These are phyloP conservation scores for Inonotus obliquus DNA, from an alignment of 1,284 basidiomycete genomes.

Conservation along the genomic window DNA sequence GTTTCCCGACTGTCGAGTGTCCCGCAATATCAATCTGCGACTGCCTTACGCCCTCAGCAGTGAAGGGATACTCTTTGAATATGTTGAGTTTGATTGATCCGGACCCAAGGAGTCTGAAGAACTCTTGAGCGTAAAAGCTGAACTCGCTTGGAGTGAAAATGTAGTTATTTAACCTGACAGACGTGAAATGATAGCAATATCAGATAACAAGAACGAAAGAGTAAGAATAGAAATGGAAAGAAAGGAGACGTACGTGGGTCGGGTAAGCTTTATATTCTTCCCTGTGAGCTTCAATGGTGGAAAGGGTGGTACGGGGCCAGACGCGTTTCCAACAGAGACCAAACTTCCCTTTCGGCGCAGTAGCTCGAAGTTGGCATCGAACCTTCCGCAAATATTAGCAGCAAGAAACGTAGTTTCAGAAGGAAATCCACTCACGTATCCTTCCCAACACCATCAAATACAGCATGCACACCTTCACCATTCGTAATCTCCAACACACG, in stretches of 20 bases:
- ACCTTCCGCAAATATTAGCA: conserved; percentile 40
- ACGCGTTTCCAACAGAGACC: conserved; percentile 90
- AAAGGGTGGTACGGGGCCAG: conserved; percentile 74
- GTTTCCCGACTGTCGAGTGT: conserved; percentile 81
- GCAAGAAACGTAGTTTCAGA: neutral
- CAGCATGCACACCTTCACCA: conserved; percentile 80
- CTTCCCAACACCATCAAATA: conserved; percentile 94
- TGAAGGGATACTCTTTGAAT: conserved; percentile 80
- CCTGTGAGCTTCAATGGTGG: conserved; percentile 67
- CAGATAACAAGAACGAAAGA: conserved; percentile 1
- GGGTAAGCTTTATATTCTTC: conserved; percentile 81
- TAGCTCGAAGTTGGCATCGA: conserved; percentile 79
- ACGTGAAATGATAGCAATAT: neutral
- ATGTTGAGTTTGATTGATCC: conserved; percentile 70
- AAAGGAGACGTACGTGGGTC: conserved; percentile 58
- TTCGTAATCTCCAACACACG: conserved; percentile 77
- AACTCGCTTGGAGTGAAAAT: conserved; percentile 69
- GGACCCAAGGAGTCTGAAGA: conserved; percentile 60
- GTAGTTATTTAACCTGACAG: conserved; percentile 60
- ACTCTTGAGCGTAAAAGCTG: conserved; percentile 56
- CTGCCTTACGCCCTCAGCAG: conserved; percentile 71
- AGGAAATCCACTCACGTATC: conserved; percentile 62
- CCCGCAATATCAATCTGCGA: conserved; percentile 78
- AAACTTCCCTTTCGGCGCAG: conserved; percentile 79
- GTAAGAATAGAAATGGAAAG: neutral